A percentile compares a stretch with the other conserved stretches of the same genome.
phyloP scores from a whole-genome alignment of 2,329 filamentous ascomycete genomes.

The Claviceps pusilla region DNA sequence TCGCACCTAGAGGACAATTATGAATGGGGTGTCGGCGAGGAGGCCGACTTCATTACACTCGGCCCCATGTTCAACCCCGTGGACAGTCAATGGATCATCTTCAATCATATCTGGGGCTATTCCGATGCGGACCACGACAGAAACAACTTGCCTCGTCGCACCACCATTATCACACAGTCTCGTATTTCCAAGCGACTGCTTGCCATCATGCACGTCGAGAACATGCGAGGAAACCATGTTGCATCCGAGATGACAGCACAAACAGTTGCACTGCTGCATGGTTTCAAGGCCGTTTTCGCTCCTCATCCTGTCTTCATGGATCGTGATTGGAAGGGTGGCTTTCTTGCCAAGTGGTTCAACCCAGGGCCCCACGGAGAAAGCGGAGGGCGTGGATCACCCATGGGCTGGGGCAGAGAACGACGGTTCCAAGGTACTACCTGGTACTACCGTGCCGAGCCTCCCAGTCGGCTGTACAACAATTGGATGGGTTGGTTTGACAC shows the following conservation, averaged over 20 bases:
- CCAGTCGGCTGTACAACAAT: conserved; percentile 46
- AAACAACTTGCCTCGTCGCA: conserved; percentile 50
- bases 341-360: conserved; percentile 45
- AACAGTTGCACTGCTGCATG: conserved; percentile 58
- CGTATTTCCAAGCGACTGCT: conserved; percentile 57
- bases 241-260: conserved; percentile 70
- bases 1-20: conserved; percentile 49
- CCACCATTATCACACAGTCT: conserved; percentile 65
- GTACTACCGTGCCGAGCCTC: conserved; percentile 44
- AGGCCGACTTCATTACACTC: conserved; percentile 59
- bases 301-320: conserved; percentile 72
- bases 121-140: conserved; percentile 31
- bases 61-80: conserved; percentile 67
- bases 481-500: conserved; percentile 47
- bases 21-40: conserved; percentile 61
- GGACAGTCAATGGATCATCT: conserved; percentile 58
- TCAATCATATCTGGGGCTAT: conserved; percentile 54
- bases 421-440: conserved; percentile 44
- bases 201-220: conserved; percentile 65
- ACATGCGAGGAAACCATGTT: conserved; percentile 57
- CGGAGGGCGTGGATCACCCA: conserved; percentile 39
- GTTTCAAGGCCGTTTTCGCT: conserved; percentile 62
- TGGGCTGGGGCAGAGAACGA: conserved; percentile 44
- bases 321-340: conserved; percentile 47
- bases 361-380: conserved; percentile 38